Conservation (phyloP, 2,329 filamentous ascomycete genomes). For the Exophiala viscosa region DNA sequence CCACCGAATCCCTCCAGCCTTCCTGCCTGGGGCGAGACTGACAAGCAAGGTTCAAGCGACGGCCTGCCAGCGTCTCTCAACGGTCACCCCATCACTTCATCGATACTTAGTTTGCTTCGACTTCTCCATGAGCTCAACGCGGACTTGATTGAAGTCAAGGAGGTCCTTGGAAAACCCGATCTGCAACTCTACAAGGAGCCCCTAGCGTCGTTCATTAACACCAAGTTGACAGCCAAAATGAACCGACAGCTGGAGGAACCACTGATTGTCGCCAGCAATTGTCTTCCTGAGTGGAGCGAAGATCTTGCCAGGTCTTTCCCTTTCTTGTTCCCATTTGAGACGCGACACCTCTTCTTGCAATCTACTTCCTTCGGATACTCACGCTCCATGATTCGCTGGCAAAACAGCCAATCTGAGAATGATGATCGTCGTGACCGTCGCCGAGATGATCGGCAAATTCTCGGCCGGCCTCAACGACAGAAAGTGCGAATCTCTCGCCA, state of each 20-base stretch:
- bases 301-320: constrained; percentile 90
- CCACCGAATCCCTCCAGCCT: constrained; percentile 70
- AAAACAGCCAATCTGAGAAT: constrained; percentile 78
- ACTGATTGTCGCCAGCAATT: constrained; percentile 93
- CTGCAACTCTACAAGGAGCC: constrained; percentile 72
- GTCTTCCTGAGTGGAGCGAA: constrained; percentile 91
- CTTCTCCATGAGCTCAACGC: constrained; percentile 90
- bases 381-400: constrained; percentile 95
- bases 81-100: constrained; percentile 78
- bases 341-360: constrained; percentile 90
- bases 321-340: constrained; percentile 97
- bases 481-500: constrained; percentile 95
- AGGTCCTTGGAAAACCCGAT: constrained; percentile 54
- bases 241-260: constrained; percentile 97
- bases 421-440: constrained; percentile 77
- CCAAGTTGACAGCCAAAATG: constrained; percentile 94
- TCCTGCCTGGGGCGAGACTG: constrained; percentile 3
- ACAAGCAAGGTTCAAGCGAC: constrained; percentile 46
- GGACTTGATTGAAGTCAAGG: constrained; percentile 85
- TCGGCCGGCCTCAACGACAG: constrained; percentile 87
- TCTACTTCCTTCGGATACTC: constrained; percentile 98
- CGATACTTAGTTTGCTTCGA: constrained; percentile 81
- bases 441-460: constrained; percentile 82
- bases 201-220: constrained; percentile 93
- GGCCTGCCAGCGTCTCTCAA: constrained; percentile 71